These are phyloP conservation scores for Saccharomycopsis fodiens DNA, from an alignment of 805 yeast genomes.

Conservation along the genomic window DNA sequence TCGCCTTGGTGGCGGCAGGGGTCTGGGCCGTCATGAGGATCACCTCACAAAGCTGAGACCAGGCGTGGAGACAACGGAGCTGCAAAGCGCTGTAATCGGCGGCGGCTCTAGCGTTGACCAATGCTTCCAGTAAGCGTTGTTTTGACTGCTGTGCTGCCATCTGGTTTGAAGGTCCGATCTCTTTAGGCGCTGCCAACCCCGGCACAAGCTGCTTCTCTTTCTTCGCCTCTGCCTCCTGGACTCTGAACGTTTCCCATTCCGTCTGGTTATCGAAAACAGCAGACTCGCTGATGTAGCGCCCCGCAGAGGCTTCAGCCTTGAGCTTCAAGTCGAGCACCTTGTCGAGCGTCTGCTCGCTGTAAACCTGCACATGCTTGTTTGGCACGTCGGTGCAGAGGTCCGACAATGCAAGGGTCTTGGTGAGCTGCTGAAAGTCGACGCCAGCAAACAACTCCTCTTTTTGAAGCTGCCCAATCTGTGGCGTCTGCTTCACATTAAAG, in stretches of 20 bases:
- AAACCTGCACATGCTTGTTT: slow-evolving; percentile 1
- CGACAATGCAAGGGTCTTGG: slow-evolving; percentile 31
- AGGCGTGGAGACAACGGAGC: slow-evolving; percentile 60
- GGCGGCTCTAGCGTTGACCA: slow-evolving; percentile 40
- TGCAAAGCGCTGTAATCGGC: slow-evolving; percentile 45
- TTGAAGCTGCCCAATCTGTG: slow-evolving; percentile 24
- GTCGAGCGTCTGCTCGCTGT: slow-evolving; percentile 1
- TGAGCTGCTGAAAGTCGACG: slow-evolving; percentile 35
- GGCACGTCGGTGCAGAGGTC: slow-evolving; percentile 4
- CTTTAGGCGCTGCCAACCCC: slow-evolving; percentile 8
- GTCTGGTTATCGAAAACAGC: neutral
- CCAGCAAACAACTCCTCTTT: slow-evolving; percentile 26
- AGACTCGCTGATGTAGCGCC: slow-evolving; percentile 9
- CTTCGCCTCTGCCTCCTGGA: neutral
- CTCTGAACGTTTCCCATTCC: neutral
- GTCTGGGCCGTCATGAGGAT: slow-evolving; percentile 51
- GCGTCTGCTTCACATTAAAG: slow-evolving; percentile 41
- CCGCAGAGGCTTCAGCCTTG: slow-evolving; percentile 2
- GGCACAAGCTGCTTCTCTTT: neutral
- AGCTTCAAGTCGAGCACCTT: slow-evolving; percentile 8
- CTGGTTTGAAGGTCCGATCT: slow-evolving; percentile 23
- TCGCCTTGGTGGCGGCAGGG: slow-evolving; percentile 18
- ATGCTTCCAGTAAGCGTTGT: slow-evolving; percentile 26
- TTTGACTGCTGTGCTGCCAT: slow-evolving; percentile 23
- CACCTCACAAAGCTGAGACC: slow-evolving; percentile 77